Percentiles rank a stretch among this genome's conserved stretches.
These are phyloP conservation scores for Plenodomus lindquistii DNA, from an alignment of 2,329 filamentous ascomycete genomes.

Conservation along the genomic window DNA sequence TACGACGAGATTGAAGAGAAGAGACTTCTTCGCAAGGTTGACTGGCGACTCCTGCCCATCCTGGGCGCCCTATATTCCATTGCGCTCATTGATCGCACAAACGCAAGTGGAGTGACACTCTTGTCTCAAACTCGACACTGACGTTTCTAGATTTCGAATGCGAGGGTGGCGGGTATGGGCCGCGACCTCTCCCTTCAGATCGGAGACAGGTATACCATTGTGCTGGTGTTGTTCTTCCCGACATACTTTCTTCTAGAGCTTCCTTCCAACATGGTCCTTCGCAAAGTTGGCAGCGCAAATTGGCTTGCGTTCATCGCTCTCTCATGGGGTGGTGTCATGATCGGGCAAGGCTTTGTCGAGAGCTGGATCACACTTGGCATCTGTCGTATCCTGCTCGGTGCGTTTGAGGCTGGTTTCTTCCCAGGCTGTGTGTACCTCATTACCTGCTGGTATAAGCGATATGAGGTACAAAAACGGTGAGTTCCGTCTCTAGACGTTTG, in stretches of 20 bases:
- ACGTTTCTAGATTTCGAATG: slow-evolving; percentile 23
- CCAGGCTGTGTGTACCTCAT: slow-evolving; percentile 35
- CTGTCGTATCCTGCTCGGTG: slow-evolving; percentile 26
- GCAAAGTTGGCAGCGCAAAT: slow-evolving; percentile 31
- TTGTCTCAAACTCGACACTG: background rate
- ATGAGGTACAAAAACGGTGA: slow-evolving; percentile 28
- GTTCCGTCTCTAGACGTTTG: too few relatives aligned
- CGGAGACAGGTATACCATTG: slow-evolving; percentile 30
- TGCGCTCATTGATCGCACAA: slow-evolving; percentile 43
- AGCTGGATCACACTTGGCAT: slow-evolving; percentile 27
- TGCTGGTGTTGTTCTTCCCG: slow-evolving; percentile 31
- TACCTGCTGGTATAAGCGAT: slow-evolving; percentile 32
- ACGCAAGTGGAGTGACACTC: slow-evolving; percentile 12
- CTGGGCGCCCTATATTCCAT: slow-evolving; percentile 45
- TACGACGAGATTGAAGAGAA: slow-evolving; percentile 22
- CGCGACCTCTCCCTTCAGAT: slow-evolving; percentile 23
- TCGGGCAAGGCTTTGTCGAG: slow-evolving; percentile 29
- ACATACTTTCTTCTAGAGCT: slow-evolving; percentile 29
- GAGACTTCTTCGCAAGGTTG: slow-evolving; percentile 34
- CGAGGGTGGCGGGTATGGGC: slow-evolving; percentile 33
- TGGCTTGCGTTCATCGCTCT: slow-evolving; percentile 32
- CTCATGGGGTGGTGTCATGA: slow-evolving; percentile 31
- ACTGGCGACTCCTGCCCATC: slow-evolving; percentile 46
- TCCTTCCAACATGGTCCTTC: slow-evolving; percentile 28
- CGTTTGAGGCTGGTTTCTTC: slow-evolving; percentile 32